Evolutionary conservation across 2,329 filamentous ascomycete genomes (phyloP).

Genomic region (Colletotrichum sp.): DNA sequence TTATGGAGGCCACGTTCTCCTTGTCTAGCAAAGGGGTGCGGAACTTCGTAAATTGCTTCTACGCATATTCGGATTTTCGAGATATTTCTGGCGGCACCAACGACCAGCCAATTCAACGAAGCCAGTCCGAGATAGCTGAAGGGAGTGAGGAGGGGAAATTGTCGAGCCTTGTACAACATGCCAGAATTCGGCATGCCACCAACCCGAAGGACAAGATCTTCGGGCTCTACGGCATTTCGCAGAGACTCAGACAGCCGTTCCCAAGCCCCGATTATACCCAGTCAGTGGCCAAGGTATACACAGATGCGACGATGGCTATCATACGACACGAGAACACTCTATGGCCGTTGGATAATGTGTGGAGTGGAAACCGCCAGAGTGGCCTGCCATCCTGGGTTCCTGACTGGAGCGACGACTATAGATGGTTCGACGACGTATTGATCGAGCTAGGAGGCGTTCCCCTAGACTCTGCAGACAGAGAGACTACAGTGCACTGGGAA

Average conservation of each 20-base stretch:
- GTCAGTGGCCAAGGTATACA: background rate
- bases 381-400: background rate
- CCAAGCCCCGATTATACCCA: background rate
- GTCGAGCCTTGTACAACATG: background rate
- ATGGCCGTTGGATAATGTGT: background rate
- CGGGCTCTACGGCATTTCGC: background rate
- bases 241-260: background rate
- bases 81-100: background rate
- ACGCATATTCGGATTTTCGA: background rate
- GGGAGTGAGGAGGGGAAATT: background rate
- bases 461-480: background rate
- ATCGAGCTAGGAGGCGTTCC: background rate
- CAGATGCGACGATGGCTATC: background rate
- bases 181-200: background rate
- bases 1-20: background rate
- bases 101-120: background rate
- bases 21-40: background rate
- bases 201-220: background rate
- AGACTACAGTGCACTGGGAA: background rate
- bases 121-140: background rate
- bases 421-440: background rate
- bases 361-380: background rate
- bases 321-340: background rate
- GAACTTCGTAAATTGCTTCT: background rate
- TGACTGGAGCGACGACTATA: background rate